These are phyloP conservation scores for Cyphellophora attinorum DNA, from an alignment of 2,329 filamentous ascomycete genomes.

Conservation along the genomic window DNA sequence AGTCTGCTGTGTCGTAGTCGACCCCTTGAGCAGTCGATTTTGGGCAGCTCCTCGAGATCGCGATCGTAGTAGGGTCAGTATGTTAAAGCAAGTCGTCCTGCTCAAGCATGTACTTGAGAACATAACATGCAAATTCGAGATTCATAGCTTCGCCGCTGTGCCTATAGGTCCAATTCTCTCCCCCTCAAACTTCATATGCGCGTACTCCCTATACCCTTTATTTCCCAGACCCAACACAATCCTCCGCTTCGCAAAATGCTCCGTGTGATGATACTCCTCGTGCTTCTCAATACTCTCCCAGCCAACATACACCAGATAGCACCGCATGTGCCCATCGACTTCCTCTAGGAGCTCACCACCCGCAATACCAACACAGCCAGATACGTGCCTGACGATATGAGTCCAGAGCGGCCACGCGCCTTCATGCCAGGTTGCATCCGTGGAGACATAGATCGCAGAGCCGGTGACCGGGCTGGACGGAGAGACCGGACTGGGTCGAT, in stretches of 20 bases:
- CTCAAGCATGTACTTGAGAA: no score
- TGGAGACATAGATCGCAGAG: slow-evolving; percentile 23
- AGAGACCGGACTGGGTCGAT: slow-evolving; percentile 9
- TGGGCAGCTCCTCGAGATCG: no score
- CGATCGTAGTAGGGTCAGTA: no score
- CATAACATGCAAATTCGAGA: no score
- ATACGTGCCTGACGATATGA: slow-evolving; percentile 18
- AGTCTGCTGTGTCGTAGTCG: no score
- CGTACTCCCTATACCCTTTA: slow-evolving; percentile 24
- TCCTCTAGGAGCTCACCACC: slow-evolving; percentile 25
- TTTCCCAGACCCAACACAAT: slow-evolving; percentile 22
- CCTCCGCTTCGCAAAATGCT: slow-evolving; percentile 22
- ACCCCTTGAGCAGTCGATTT: no score
- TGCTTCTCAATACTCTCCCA: slow-evolving; percentile 26
- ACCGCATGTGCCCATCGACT: slow-evolving; percentile 19
- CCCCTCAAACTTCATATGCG: slow-evolving; percentile 23
- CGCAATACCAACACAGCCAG: slow-evolving; percentile 24
- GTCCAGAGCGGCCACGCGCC: slow-evolving; percentile 21
- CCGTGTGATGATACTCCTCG: slow-evolving; percentile 26
- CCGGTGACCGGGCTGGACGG: slow-evolving; percentile 20
- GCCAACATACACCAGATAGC: slow-evolving; percentile 26
- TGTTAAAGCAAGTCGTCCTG: no score
- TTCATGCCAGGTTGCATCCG: slow-evolving; percentile 14
- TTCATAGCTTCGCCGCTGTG: no score
- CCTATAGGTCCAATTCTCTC: not conserved